These are phyloP conservation scores for Solanum paucissectum DNA, from an alignment of 257 asterid genomes.

Conservation along the genomic window DNA sequence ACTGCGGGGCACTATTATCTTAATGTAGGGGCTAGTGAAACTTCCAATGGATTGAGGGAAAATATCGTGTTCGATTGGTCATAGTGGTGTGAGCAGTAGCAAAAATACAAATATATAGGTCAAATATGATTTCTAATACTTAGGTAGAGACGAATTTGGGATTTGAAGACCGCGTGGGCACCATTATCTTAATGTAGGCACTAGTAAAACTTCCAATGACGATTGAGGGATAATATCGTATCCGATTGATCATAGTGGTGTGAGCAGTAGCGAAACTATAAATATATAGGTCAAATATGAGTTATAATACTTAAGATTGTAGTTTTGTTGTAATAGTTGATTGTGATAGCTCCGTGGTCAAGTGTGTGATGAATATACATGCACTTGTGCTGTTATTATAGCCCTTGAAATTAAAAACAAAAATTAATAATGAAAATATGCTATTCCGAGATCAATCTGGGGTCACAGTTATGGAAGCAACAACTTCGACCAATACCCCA, in stretches of 20 bases:
- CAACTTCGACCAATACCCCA: neutral
- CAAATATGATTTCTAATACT: neutral
- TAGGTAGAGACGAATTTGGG: fast-evolving
- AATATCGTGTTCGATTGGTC: neutral
- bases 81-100: neutral
- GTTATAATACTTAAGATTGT: fast-evolving
- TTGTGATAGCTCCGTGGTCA: neutral
- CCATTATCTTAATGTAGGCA: neutral
- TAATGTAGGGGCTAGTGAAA: no score
- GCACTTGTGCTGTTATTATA: neutral
- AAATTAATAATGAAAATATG: neutral
- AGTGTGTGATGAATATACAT: no score
- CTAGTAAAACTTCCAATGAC: neutral
- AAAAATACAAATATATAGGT: neutral
- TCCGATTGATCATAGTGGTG: neutral
- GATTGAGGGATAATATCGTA: neutral
- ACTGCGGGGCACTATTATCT: no score
- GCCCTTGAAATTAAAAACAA: neutral
- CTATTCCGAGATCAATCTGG: neutral
- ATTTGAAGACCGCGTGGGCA: neutral
- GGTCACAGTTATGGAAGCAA: neutral
- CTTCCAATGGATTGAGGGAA: neutral
- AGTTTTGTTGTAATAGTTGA: neutral
- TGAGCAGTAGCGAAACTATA: fast-evolving
- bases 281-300: no score